Conservation (phyloP, 805 yeast genomes). For the Yamadazyma paraphyllophila region DNA sequence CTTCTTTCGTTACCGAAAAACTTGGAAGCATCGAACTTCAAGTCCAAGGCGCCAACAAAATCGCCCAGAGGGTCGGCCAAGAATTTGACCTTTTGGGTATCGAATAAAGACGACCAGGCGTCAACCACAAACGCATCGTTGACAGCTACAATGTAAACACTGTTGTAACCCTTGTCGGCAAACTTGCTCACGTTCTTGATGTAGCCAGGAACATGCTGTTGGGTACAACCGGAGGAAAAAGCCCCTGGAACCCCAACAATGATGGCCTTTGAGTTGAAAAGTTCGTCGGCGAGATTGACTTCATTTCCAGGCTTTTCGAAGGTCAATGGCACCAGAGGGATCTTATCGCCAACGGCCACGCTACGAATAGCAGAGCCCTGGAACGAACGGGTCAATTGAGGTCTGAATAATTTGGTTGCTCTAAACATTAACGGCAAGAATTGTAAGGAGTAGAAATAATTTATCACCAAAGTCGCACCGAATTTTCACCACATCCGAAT, state of each 20-base stretch:
- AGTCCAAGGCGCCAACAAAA: slow-evolving; percentile 62
- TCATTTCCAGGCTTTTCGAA: slow-evolving; percentile 66
- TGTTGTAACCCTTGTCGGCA: slow-evolving; percentile 60
- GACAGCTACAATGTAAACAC: slow-evolving; percentile 69
- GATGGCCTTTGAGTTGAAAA: slow-evolving; percentile 32
- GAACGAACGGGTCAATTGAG: slow-evolving; percentile 9
- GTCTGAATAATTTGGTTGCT: not conserved
- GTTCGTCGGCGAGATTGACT: slow-evolving; percentile 52
- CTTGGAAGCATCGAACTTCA: slow-evolving; percentile 70
- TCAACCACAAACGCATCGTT: slow-evolving; percentile 84
- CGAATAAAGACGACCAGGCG: slow-evolving; percentile 63
- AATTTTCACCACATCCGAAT: not conserved
- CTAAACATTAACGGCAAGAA: not conserved
- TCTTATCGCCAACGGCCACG: slow-evolving; percentile 49
- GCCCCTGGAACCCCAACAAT: slow-evolving; percentile 57
- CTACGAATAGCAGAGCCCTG: slow-evolving; percentile 21
- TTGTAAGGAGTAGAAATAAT: no score
- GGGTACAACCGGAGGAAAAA: slow-evolving; percentile 76
- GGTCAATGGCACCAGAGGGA: slow-evolving; percentile 57
- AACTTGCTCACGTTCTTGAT: slow-evolving; percentile 50
- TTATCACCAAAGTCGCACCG: not conserved
- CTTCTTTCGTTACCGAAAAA: slow-evolving; percentile 76
- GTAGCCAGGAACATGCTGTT: slow-evolving; percentile 73
- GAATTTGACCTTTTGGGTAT: slow-evolving; percentile 44
- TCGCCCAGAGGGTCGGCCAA: slow-evolving; percentile 81